phyloP scores from a whole-genome alignment of 2,329 filamentous ascomycete species.

The Nigrograna mackinnonii region DNA sequence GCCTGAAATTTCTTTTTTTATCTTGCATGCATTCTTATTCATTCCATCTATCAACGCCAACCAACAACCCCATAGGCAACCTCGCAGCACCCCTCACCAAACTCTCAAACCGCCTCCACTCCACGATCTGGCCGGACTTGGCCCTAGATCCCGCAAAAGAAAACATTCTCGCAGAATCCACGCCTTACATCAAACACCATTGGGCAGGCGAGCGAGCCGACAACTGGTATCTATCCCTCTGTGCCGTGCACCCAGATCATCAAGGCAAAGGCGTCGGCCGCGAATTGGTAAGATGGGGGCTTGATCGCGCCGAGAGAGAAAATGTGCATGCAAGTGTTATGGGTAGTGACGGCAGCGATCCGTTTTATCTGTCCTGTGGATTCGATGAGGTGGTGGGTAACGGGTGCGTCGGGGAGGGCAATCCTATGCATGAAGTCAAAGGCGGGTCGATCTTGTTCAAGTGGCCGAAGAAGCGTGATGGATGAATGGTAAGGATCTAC shows the following conservation, averaged over 20 bases:
- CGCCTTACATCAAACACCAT: constrained; percentile 18
- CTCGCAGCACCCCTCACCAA: constrained; percentile 4
- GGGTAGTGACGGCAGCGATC: constrained; percentile 42
- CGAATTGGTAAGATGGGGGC: constrained; percentile 47
- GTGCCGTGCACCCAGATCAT: constrained; percentile 44
- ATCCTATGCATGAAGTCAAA: constrained; percentile 27
- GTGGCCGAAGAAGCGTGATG: constrained; percentile 13
- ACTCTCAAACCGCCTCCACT: constrained; percentile 2
- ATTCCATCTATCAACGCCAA: background rate
- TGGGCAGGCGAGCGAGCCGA: constrained; percentile 27
- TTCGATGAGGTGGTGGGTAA: constrained; percentile 38
- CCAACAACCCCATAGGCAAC: constrained; percentile 5
- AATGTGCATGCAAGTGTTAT: constrained; percentile 45
- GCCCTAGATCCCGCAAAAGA: constrained; percentile 21
- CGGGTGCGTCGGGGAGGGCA: constrained; percentile 34
- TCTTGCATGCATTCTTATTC: background rate
- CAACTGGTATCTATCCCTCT: constrained; percentile 44
- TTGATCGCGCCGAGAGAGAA: constrained; percentile 41
- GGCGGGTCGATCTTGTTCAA: constrained; percentile 40
- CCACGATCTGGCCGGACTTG: constrained; percentile 18
- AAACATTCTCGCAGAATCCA: constrained; percentile 13
- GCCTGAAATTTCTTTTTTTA: background rate
- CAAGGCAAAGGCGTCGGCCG: constrained; percentile 43
- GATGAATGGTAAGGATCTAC: too few relatives aligned
- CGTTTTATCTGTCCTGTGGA: constrained; percentile 44